Base-by-base conservation (phyloP, 2,329 filamentous ascomycete genomes). In the Cryphonectria nitschkei region DNA sequence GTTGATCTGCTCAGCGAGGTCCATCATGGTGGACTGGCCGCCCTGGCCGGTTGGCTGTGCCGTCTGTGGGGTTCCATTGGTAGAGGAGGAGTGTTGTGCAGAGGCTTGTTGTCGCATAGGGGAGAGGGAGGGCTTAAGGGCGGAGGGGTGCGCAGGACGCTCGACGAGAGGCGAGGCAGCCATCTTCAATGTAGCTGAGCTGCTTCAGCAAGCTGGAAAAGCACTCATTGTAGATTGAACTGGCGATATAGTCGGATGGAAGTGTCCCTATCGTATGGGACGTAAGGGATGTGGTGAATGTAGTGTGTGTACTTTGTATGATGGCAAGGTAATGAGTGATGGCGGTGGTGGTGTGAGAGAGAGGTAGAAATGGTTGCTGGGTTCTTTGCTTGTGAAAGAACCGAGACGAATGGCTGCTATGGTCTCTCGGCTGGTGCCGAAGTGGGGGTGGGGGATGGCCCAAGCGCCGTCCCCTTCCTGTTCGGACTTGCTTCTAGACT, bases 1-100 rank as follows among this genome's bases (percentile, higher is more conserved):
- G 78, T 95, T 95, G 80, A 95, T 86, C 79, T 93, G 91, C 81
- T 95, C 93, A n/a, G 92, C 86, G n/a, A 90, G 80, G 76, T 91
- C 89, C 70, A 89, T 82, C 22, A 81, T 83, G 76, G 77, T 26
- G 75, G 76, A 29, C 76, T 75, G 4, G 77, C 76, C 60, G 63
- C 56, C 56, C n/a, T 52, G 52, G 61, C 34, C 67, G 64, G 64
- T 72, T 37, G 69, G 73, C 65, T 66, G 67, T 68, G 72, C 71
- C 54, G 71, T 65, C 64, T 68, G 74, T 43, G 73, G 75, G 26
- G 76, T 77, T 73, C 75, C 75, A 73, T 74, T 78, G 66, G 68
- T 9, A 46, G 78, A 76, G 6, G 79, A 79, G 6, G 79, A 79
- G 29, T 76, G 73, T 13, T 74, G 73, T 14, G 76, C 74, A 9